These are phyloP conservation scores for Cyberlindnera maritima DNA, from an alignment of 805 yeast genomes.

Conservation along the genomic window DNA sequence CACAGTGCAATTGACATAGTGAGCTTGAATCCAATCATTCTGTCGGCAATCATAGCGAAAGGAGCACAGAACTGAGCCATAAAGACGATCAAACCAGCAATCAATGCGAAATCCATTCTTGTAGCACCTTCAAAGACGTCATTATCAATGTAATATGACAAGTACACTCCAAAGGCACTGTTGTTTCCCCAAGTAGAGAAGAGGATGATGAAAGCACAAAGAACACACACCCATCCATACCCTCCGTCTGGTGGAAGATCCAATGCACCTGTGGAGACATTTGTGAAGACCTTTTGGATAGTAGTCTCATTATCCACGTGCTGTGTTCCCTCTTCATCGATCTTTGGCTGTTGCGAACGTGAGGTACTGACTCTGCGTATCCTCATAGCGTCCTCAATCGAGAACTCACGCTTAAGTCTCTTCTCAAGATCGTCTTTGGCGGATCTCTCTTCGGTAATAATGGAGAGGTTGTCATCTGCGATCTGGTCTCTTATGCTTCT, in stretches of 20 bases:
- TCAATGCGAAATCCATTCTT: conserved; percentile 57
- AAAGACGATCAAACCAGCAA: conserved; percentile 63
- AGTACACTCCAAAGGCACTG: conserved; percentile 52
- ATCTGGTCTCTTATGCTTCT: conserved; percentile 15
- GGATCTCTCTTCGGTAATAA: conserved; percentile 11
- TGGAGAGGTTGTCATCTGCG: conserved; percentile 16
- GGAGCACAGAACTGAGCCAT: conserved; percentile 62
- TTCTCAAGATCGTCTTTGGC: conserved; percentile 14
- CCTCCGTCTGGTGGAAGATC: conserved; percentile 61
- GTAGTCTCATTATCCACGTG: background rate
- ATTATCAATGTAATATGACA: conserved; percentile 52
- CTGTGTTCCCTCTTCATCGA: conserved; percentile 1
- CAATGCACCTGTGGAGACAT: conserved; percentile 32
- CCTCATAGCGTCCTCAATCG: conserved; percentile 19
- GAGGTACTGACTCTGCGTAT: conserved; percentile 4
- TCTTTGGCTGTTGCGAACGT: background rate
- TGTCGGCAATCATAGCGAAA: conserved; percentile 43
- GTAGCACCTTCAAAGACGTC: conserved; percentile 52
- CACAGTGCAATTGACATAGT: conserved; percentile 49
- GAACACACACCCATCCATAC: conserved; percentile 61
- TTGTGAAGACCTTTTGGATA: conserved; percentile 34
- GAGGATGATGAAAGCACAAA: conserved; percentile 48
- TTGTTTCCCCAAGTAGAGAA: conserved; percentile 75
- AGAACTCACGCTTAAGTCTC: conserved; percentile 13
- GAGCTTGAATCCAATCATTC: conserved; percentile 46